A percentile compares a stretch with the other conserved stretches of the same genome.
These are phyloP conservation scores for Luvunga scandens DNA, from an alignment of 345 rosid species.

Conservation along the genomic window DNA sequence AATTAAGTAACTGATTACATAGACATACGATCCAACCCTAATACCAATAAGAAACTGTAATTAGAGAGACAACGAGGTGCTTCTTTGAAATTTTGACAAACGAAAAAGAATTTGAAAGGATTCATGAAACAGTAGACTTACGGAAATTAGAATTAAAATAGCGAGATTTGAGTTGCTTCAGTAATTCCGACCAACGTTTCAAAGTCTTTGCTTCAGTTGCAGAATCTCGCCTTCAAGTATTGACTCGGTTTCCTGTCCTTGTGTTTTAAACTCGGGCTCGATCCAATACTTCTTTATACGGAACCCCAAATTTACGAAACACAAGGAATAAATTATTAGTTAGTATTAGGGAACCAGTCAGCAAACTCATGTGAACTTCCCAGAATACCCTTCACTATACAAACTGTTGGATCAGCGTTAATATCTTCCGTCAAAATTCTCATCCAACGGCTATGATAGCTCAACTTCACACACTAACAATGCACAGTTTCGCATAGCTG, in stretches of 20 bases:
- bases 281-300: not conserved
- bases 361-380: not conserved
- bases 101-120: not conserved
- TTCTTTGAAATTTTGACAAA: not conserved
- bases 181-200: not conserved
- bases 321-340: not conserved
- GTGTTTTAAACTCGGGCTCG: not conserved
- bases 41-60: not conserved
- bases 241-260: not conserved
- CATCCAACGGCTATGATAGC: conserved; percentile 7
- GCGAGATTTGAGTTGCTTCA: not conserved
- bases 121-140: not conserved
- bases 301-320: not conserved
- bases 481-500: not conserved
- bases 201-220: not conserved
- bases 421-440: not conserved
- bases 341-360: not conserved
- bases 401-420: not conserved
- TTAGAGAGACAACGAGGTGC: not conserved
- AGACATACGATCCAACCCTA: not conserved
- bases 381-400: not conserved
- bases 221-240: not conserved
- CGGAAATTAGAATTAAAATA: not conserved
- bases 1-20: not conserved
- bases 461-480: not conserved